Evolutionary conservation across 306 rosid genomes (phyloP), one percentile per base, ranked within the genome.

Genomic region (Fragaria vesca): DNA sequence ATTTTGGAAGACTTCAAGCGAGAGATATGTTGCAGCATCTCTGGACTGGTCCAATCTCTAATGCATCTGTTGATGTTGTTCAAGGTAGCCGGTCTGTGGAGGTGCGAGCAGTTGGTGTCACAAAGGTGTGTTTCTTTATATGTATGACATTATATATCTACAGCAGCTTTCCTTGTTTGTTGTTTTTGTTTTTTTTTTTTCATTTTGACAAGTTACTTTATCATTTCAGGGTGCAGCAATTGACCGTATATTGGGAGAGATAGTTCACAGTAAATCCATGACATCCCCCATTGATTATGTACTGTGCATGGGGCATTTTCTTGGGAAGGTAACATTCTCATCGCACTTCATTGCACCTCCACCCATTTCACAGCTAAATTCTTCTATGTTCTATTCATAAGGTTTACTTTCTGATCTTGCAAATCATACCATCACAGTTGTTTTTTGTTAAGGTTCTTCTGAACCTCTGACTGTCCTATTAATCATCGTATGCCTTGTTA

Each of bases 21-120:
- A 89, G 91, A 85, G 98, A 94, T 78, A 88, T 94, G 98, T 82
- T 94, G 79, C 98, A 94, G 88, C 98, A 94, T 88, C 96, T 94
- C 75, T 94, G 98, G 91, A 94, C 97, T 3, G 98, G 97, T 68
- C 97, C 98, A 73, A 94, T 94, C 82, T 94, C 98, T 62, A 94
- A 94, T 82, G 93, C 98, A 50, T 84, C 96, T 30, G 90, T 95
- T 61, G 98, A 95, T 77, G 98, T 95, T 82, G 92, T 95, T 81
- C 98, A 95, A 85, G 98, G 98, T 4, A 93, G 92, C 87, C 90
- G 93, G 71, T 95, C 98, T 18, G 97, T 92, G 61, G 97, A 95
- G 81, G 97, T 95, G 81, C 95, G 98, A 81, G 91, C 97, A 24
- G 93, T 89, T 78, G 97, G 97, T 66, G 97, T 92, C 79, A 90